A percentile compares a stretch with the other conserved stretches of the same genome.
Conservation (phyloP, 1,284 basidiomycete species). For the Ustanciosporium gigantosporum region DNA sequence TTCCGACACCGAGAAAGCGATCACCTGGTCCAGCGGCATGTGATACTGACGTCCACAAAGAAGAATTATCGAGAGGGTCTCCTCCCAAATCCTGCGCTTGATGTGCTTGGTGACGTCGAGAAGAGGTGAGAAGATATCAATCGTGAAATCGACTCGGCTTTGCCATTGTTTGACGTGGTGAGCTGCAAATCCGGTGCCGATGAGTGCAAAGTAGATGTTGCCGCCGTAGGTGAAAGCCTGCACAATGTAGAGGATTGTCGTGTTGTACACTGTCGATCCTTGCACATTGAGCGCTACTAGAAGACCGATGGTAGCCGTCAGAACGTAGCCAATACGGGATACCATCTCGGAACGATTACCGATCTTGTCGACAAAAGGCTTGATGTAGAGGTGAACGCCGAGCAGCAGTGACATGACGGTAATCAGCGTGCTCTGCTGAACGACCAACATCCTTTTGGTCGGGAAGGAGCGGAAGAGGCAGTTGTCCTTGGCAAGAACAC, state of each 20-base stretch:
- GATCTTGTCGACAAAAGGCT: conserved; percentile 73
- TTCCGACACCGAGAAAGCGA: conserved; percentile 69
- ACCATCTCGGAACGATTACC: conserved; percentile 78
- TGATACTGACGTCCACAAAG: conserved; percentile 69
- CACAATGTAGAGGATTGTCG: conserved; percentile 50
- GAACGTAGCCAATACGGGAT: conserved; percentile 72
- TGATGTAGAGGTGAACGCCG: conserved; percentile 63
- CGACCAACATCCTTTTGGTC: conserved; percentile 66
- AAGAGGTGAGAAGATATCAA: conserved; percentile 78
- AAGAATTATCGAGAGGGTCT: conserved; percentile 72
- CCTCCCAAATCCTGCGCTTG: conserved; percentile 79
- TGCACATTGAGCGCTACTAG: conserved; percentile 59
- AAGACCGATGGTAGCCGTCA: conserved; percentile 70
- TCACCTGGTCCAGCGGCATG: conserved; percentile 69
- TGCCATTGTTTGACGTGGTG: conserved; percentile 65
- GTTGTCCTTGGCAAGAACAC: conserved; percentile 70
- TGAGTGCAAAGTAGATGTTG: conserved; percentile 53
- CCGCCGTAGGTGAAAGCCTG: conserved; percentile 29
- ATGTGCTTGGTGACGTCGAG: conserved; percentile 72
- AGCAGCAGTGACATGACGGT: conserved; percentile 70
- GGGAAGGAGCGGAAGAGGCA: conserved; percentile 71
- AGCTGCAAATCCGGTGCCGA: conserved; percentile 37
- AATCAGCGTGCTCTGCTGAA: conserved; percentile 72
- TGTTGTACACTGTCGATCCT: conserved; percentile 48
- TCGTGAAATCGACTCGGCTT: conserved; percentile 75